Percentiles rank a stretch among this genome's conserved stretches.
phyloP scores from a whole-genome alignment of 441 rosid genomes.

The Croton setiger region DNA sequence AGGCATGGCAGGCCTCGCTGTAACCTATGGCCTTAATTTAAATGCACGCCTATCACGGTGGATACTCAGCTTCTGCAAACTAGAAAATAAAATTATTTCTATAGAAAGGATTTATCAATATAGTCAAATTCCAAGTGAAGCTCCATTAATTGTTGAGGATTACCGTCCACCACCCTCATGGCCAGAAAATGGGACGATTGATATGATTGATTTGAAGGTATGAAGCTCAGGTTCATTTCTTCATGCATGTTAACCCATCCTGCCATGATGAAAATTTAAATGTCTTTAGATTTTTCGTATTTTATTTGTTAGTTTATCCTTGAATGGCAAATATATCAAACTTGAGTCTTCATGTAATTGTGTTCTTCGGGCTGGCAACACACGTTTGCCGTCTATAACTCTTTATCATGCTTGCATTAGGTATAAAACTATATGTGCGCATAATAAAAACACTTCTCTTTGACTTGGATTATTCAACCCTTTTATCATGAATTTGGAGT shows the following conservation, averaged over 20 bases:
- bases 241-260: conserved; percentile 3
- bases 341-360: neutral
- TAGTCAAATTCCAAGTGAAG: conserved; percentile 84
- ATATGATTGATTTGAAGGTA: conserved; percentile 88
- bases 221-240: conserved; percentile 4
- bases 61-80: conserved; percentile 99
- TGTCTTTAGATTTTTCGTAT: conserved; percentile 1
- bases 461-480: neutral
- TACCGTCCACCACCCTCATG: conserved; percentile 65
- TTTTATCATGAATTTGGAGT: neutral
- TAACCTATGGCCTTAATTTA: conserved; percentile 96
- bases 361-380: neutral
- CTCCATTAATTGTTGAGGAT: conserved; percentile 63
- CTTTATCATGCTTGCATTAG: neutral
- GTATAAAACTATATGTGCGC: neutral
- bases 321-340: neutral
- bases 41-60: conserved; percentile 96
- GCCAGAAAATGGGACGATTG: conserved; percentile 87
- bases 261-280: conserved; percentile 3
- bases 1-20: conserved; percentile 99
- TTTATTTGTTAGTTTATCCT: neutral
- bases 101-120: conserved; percentile 97
- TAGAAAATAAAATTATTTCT: conserved; percentile 96
- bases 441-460: neutral
- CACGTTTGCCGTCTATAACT: neutral